Base-by-base conservation (phyloP, 495 filamentous ascomycete genomes). In the Hypoxylon fragiforme region DNA sequence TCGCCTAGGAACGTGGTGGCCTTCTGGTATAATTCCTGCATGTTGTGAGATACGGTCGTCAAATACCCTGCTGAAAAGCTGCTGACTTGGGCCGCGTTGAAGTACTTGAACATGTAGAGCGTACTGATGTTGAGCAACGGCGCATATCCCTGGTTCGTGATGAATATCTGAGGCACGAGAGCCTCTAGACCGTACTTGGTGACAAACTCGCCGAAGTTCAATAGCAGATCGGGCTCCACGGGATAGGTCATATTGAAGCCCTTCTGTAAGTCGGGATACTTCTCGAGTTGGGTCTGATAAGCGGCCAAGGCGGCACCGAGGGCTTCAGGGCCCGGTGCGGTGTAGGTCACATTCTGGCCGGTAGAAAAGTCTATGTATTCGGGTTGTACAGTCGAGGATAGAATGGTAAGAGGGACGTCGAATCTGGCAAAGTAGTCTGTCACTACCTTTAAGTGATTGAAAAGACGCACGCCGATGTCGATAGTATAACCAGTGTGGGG, bases 371-470 rank as follows among this genome's bases (percentile, higher is more conserved):
- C 60, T 7, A 57, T 42, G 14, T 35, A 56, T 6, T 40, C 45
- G 16, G 5, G 7, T 7, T 15, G 3, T 16, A 16, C 14, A 1
- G 3, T 41, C 12, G 22, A 21, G 7, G 9, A 3, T 2, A 32
- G 9, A 13, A 19, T 34, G 1, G 14, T 49, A 0, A 66, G 43
- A 16, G 69, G 47, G 9, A 76, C 47, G 26, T 68, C 55, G 40
- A 82, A 70, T 16, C 72, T 64, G 20, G 20, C 50, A 53, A 81
- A 78, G 47, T 67, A 82, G 31, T 74, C 51, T 0, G 42, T 66
- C n/a, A 75, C 72, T 15, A 73, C 47, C 4, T 44, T n/a, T 3
- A 42, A 13, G 11, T 45, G 31, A 14, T 39, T 31, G 14, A 44
- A 53, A 11, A 53, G 32, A 2, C 13, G 11, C 6, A 34, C 30